phyloP scores from a whole-genome alignment of 257 asterid species.

The Capsicum baccatum region DNA sequence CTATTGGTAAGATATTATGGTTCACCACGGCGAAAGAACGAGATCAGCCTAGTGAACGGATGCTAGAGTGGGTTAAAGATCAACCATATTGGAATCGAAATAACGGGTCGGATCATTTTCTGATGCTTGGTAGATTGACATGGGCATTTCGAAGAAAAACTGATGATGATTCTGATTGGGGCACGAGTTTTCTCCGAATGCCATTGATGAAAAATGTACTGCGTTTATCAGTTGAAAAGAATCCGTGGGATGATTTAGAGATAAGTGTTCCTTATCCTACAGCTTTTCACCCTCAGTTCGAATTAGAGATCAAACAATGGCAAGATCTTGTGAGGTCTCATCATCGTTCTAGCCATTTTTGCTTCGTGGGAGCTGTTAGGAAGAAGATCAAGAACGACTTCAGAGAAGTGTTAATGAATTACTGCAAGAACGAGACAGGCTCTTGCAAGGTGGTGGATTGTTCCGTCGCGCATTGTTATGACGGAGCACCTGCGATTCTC shows the following conservation, averaged over 20 bases:
- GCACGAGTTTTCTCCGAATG: conserved; percentile 60
- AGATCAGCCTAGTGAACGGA: conserved; percentile 46
- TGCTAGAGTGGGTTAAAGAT: conserved; percentile 55
- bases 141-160: conserved; percentile 73
- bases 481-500: conserved; percentile 43
- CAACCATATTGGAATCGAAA: conserved; percentile 45
- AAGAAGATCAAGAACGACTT: conserved; percentile 45
- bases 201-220: conserved; percentile 55
- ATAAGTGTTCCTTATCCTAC: conserved; percentile 50
- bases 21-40: conserved; percentile 49
- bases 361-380: conserved; percentile 41
- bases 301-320: conserved; percentile 38
- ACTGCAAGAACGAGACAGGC: conserved; percentile 37
- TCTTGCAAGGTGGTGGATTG: conserved; percentile 45
- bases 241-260: conserved; percentile 41
- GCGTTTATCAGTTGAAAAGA: conserved; percentile 52
- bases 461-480: conserved; percentile 33
- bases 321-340: conserved; percentile 34
- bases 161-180: conserved; percentile 57
- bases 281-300: conserved; percentile 46
- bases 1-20: conserved; percentile 63
- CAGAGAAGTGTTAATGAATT: conserved; percentile 34
- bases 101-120: conserved; percentile 70
- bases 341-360: conserved; percentile 37
- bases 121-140: conserved; percentile 57